phyloP scores from a whole-genome alignment of 1,284 basidiomycete species.

The Retiboletus flavoniger region DNA sequence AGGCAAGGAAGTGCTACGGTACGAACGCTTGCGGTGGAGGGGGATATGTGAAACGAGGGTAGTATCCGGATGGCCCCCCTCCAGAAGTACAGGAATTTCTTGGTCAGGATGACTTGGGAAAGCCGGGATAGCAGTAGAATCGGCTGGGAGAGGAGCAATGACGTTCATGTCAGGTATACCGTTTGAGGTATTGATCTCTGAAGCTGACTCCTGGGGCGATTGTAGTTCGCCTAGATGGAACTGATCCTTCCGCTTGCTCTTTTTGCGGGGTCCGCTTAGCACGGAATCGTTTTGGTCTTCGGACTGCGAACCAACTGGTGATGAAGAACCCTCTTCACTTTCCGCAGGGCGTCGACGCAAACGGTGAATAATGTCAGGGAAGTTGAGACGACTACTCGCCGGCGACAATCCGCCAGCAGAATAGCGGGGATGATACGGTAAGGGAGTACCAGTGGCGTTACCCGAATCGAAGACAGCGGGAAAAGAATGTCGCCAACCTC shows the following conservation, averaged over 20 bases:
- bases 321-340: constrained; percentile 50
- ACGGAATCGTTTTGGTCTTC: constrained; percentile 42
- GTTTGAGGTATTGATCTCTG: constrained; percentile 10
- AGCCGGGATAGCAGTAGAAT: not conserved
- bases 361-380: constrained; percentile 41
- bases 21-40: constrained; percentile 25
- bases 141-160: constrained; percentile 3
- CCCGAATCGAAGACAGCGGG: constrained; percentile 35
- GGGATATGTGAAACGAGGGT: constrained; percentile 11
- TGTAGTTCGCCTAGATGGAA: constrained; percentile 10
- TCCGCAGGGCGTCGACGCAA: constrained; percentile 36
- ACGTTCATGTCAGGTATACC: constrained; percentile 5
- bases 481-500: constrained; percentile 36
- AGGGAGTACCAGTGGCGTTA: constrained; percentile 35
- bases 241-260: constrained; percentile 9
- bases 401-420: constrained; percentile 41
- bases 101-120: constrained; percentile 4
- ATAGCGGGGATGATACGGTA: constrained; percentile 33
- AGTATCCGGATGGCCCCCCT: not conserved
- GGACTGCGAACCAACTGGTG: constrained; percentile 47
- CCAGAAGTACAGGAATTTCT: constrained; percentile 2
- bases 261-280: constrained; percentile 17
- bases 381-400: constrained; percentile 40
- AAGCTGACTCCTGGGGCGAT: constrained; percentile 13
- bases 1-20: constrained; percentile 31